These are phyloP conservation scores for Cenchrus purpureus DNA, from an alignment of 176 grass and related monocot species.

Conservation along the genomic window DNA sequence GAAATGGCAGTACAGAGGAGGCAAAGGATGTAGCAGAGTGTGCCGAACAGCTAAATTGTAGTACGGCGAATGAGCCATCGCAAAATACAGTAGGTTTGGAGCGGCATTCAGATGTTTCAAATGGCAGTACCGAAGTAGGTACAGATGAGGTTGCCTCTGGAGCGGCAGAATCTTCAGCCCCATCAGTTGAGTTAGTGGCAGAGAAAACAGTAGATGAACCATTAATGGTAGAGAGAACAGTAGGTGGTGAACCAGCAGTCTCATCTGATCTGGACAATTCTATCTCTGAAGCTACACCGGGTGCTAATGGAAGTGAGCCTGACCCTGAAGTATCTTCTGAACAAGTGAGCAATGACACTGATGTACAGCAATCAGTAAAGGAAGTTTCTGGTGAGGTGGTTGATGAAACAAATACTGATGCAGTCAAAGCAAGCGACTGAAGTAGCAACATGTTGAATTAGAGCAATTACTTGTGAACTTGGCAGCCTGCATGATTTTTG, in stretches of 20 bases:
- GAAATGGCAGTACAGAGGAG: conserved; percentile 47
- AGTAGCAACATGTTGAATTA: conserved; percentile 17
- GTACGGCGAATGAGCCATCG: conserved; percentile 43
- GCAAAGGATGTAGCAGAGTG: conserved; percentile 42
- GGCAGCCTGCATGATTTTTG: conserved; percentile 34
- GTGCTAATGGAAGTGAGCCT: conserved; percentile 34
- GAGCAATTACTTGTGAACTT: conserved; percentile 38
- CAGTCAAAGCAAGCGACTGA: conserved; percentile 43
- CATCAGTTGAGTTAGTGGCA: conserved; percentile 23
- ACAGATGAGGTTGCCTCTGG: conserved; percentile 38
- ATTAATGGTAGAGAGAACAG: conserved; percentile 25
- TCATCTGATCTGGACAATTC: conserved; percentile 34
- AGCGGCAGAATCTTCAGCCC: conserved; percentile 37
- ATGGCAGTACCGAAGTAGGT: conserved; percentile 40
- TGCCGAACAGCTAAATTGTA: conserved; percentile 42
- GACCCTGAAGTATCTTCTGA: conserved; percentile 20
- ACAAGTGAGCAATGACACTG: conserved; percentile 11
- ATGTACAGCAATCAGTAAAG: conserved; percentile 32
- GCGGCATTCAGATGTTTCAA: conserved; percentile 39
- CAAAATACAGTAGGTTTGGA: conserved; percentile 27
- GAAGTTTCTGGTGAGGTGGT: conserved; percentile 24
- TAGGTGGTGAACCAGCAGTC: conserved; percentile 1
- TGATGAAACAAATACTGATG: conserved; percentile 34
- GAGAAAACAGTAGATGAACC: conserved; percentile 37
- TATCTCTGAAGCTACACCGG: conserved; percentile 32